Evolutionary conservation across 2,329 filamentous ascomycete genomes (phyloP).

Genomic region (Stylonectria norvegica): DNA sequence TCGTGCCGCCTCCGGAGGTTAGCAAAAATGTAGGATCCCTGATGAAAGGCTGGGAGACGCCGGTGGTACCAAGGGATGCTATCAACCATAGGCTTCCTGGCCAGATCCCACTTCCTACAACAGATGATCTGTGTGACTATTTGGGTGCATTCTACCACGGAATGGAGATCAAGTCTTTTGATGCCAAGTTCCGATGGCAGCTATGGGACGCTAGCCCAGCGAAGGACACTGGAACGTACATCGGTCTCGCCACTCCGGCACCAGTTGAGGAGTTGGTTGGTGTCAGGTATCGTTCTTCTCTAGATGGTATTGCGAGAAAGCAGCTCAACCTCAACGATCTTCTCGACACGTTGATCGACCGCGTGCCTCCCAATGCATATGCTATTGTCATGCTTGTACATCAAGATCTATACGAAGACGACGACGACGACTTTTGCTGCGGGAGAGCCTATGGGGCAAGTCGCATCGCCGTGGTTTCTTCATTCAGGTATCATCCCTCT

Average conservation of each 20-base stretch:
- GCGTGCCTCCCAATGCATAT: slow-evolving; percentile 57
- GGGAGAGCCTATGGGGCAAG: slow-evolving; percentile 64
- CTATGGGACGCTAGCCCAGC: slow-evolving; percentile 40
- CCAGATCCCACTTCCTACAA: slow-evolving; percentile 20
- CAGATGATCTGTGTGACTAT: slow-evolving; percentile 35
- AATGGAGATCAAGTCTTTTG: slow-evolving; percentile 46
- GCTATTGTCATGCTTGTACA: slow-evolving; percentile 54
- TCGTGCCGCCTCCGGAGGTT: slow-evolving; percentile 45
- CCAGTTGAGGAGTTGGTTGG: slow-evolving; percentile 37
- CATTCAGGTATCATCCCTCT: slow-evolving; percentile 57
- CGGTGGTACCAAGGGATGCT: slow-evolving; percentile 15
- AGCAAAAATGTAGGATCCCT: slow-evolving; percentile 28
- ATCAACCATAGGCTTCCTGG: slow-evolving; percentile 1
- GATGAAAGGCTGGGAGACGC: slow-evolving; percentile 43
- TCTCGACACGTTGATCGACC: slow-evolving; percentile 51
- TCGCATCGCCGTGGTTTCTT: slow-evolving; percentile 59
- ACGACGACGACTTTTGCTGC: slow-evolving; percentile 65
- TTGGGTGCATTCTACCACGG: slow-evolving; percentile 51
- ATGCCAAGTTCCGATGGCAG: slow-evolving; percentile 41
- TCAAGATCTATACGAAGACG: slow-evolving; percentile 63
- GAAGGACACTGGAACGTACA: slow-evolving; percentile 22
- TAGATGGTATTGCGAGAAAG: slow-evolving; percentile 43
- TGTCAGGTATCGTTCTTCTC: slow-evolving; percentile 48
- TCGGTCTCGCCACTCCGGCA: slow-evolving; percentile 43
- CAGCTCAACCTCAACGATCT: slow-evolving; percentile 61